Evolutionary conservation across 2,329 filamentous ascomycete genomes (phyloP), one percentile per base, ranked within the genome.

Genomic region (Aureobasidium pullulans): DNA sequence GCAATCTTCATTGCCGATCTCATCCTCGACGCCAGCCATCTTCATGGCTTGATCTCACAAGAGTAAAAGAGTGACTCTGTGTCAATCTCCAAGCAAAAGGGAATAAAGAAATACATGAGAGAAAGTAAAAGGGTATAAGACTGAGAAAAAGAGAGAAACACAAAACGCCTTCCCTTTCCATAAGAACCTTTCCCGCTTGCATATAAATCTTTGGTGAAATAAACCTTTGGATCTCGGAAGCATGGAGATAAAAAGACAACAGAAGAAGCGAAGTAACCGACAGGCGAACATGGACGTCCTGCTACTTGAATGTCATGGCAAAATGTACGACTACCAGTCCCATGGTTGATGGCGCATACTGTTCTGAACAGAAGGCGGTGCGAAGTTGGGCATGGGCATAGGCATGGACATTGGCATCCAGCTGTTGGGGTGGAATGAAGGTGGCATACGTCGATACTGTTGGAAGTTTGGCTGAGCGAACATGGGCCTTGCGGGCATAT

Each of bases 201-300:
- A 40, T 56, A 56, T 56, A 56, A 44, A 56, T 56, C 39, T 34
- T 46, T 56, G 39, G 40, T 56, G 52, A 56, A 56, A 56, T 54
- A 37, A 23, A 43, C 50, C 29, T 36, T 16, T 36, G 29, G 29
- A 43, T 39, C 39, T 11, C 29, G 19, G 13, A 44, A 56, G 52
- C 42, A 56, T 37, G 19, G 32, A 56, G 52, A 23, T 11, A 16
- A 36, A 7, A 44, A 46, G 40, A 37, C 32, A 37, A 29, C n/a
- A 15, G 16, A 28, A 37, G 13, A n/a, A 29, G 11, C 16, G 37
- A 7, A 36, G n/a, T 56, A n/a, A 10, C 15, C 36, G 4, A 11
- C 9, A 8, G 32, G 32, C 32, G 37, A 49, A 19, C 31, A 23
- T 42, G 40, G 4, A 36, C 23, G 2, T 23, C 23, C 23, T 23